Conservation (phyloP, 345 rosid genomes). For the Eucalyptus urophylla region DNA sequence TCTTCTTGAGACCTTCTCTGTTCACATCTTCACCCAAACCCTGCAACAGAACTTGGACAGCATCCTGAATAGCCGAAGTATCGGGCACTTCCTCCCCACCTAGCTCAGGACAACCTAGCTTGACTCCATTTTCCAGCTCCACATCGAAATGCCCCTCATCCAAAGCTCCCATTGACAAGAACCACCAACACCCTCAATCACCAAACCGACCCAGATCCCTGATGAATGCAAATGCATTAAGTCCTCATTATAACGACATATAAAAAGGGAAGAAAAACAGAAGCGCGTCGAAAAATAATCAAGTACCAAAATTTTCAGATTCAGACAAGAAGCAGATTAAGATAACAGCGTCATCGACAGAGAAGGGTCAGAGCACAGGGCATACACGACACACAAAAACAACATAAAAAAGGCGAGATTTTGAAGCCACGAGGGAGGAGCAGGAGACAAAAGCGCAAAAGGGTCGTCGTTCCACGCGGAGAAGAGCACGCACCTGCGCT, state of each 20-base stretch:
- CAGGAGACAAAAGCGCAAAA: neutral
- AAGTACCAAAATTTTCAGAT: neutral
- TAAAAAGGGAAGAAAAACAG: neutral
- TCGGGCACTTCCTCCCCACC: conserved; percentile 27
- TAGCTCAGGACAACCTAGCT: conserved; percentile 1
- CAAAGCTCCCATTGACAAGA: conserved; percentile 53
- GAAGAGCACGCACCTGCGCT: neutral
- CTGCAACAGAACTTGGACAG: conserved; percentile 70
- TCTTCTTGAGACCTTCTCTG: conserved; percentile 82
- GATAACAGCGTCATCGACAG: neutral
- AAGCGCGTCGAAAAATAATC: neutral
- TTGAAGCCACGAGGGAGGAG: neutral
- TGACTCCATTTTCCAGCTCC: conserved; percentile 49
- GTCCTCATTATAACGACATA: neutral
- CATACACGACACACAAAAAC: neutral
- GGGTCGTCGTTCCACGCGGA: neutral
- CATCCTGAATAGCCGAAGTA: conserved; percentile 59
- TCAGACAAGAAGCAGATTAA: neutral
- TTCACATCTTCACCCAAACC: conserved; percentile 73
- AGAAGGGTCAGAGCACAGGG: neutral
- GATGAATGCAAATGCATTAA: neutral
- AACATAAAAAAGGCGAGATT: neutral
- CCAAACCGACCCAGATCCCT: neutral
- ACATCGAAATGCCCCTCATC: conserved; percentile 51
- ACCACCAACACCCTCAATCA: neutral